These are phyloP conservation scores for Trichothecium roseum DNA, from an alignment of 2,329 filamentous ascomycete species.

Conservation along the genomic window DNA sequence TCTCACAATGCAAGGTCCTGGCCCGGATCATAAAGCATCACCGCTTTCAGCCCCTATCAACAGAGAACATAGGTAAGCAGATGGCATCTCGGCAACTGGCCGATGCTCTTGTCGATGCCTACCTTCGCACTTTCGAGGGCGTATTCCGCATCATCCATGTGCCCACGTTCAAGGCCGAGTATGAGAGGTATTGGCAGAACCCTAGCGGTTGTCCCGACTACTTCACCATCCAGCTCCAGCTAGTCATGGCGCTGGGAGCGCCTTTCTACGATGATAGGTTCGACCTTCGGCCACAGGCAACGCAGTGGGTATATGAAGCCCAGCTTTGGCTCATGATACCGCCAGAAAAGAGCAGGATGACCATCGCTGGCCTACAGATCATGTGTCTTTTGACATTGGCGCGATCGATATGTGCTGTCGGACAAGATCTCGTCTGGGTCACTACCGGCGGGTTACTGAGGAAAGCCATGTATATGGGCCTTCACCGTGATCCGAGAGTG, in stretches of 20 bases:
- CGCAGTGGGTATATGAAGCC: conserved; percentile 42
- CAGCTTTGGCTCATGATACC: conserved; percentile 38
- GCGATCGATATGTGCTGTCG: conserved; percentile 34
- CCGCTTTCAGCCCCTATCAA: conserved; percentile 22
- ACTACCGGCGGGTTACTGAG: conserved; percentile 38
- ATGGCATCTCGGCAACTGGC: conserved; percentile 29
- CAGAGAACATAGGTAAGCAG: conserved; percentile 24
- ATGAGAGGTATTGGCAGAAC: conserved; percentile 37
- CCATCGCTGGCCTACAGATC: conserved; percentile 37
- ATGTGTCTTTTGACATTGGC: conserved; percentile 41
- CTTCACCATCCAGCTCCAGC: conserved; percentile 42
- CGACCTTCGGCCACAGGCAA: conserved; percentile 29
- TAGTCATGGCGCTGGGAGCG: conserved; percentile 41
- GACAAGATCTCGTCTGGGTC: conserved; percentile 42
- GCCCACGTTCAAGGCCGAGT: conserved; percentile 45
- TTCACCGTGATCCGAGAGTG: conserved; percentile 44
- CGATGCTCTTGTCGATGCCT: conserved; percentile 39
- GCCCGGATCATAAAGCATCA: conserved; percentile 30
- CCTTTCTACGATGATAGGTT: conserved; percentile 34
- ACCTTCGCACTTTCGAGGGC: conserved; percentile 46
- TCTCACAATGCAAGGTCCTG: conserved; percentile 29
- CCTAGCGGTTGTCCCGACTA: conserved; percentile 24
- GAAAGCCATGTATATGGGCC: conserved; percentile 45
- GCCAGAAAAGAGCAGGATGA: conserved; percentile 37
- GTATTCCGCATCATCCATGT: conserved; percentile 47